A percentile compares a stretch with the other conserved stretches of the same genome.
Conservation (phyloP, 345 rosid species). For the Moringa oleifera region DNA sequence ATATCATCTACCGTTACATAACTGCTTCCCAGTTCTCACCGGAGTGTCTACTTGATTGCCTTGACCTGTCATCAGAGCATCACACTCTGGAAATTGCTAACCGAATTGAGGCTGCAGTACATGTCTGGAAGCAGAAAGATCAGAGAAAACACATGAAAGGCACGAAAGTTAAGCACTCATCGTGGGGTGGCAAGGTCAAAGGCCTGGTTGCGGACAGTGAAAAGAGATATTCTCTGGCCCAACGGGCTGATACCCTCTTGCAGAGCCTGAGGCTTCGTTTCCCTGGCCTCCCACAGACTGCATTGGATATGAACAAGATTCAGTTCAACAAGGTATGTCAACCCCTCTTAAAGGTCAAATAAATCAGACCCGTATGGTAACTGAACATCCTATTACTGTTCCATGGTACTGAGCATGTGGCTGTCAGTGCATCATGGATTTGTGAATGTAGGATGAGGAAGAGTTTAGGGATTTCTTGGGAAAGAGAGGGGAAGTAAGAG, state of each 20-base stretch:
- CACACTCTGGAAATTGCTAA: slow-evolving; percentile 77
- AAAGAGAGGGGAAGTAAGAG: not conserved
- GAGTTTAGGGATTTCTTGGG: not conserved
- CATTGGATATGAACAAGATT: slow-evolving; percentile 93
- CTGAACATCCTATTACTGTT: not conserved
- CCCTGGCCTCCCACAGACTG: slow-evolving; percentile 92
- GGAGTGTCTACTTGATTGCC: slow-evolving; percentile 79
- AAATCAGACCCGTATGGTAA: not conserved
- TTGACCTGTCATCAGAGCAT: slow-evolving; percentile 86
- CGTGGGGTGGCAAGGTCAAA: slow-evolving; percentile 95
- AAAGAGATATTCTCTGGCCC: slow-evolving; percentile 55
- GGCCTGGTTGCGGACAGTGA: slow-evolving; percentile 61
- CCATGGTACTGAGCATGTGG: not conserved
- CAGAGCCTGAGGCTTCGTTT: slow-evolving; percentile 72
- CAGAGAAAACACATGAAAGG: slow-evolving; percentile 36
- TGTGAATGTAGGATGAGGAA: not conserved
- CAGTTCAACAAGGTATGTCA: slow-evolving; percentile 71
- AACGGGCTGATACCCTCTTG: slow-evolving; percentile 72
- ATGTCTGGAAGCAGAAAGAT: slow-evolving; percentile 75
- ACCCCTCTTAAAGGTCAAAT: not conserved
- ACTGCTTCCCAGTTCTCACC: slow-evolving; percentile 79
- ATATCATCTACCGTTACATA: slow-evolving; percentile 67
- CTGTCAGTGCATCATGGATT: not conserved
- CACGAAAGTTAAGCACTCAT: slow-evolving; percentile 38
- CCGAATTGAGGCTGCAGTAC: slow-evolving; percentile 76